Base-by-base conservation (phyloP, 1,284 basidiomycete species). In the Prillingera fragicola region DNA sequence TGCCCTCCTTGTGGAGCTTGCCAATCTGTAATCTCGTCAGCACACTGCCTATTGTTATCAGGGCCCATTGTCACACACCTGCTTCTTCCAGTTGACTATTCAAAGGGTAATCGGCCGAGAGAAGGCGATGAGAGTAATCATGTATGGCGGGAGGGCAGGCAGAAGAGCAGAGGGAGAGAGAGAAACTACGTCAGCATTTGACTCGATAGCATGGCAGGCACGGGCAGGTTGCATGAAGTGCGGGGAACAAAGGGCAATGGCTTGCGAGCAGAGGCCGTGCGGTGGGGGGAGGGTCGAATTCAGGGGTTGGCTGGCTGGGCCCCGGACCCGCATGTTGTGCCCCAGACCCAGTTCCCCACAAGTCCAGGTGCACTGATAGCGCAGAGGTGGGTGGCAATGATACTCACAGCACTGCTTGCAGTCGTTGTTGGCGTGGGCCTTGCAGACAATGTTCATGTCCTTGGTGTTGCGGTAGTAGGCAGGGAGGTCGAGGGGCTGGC, bases 81-180 rank as follows among this genome's bases (percentile, higher is more conserved):
- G 63, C 57, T 73, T 73, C 63, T 70, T 69, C 71, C 71, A 73
- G 42, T 63, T 63, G 61, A 70, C 67, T 70, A 17, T 22, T 32
- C 17, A 28, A n/a, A n/a, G n/a, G n/a, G 17, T 21, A 38, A n/a
- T 24, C 8, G 7, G 18, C 18, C 37, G 23, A 9, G 6, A 21
- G 17, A 19, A 15, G 22, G 9, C 33, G 29, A 19, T 23, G 33
- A 8, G 35, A 21, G 12, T 35, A n/a, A 19, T 12, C 6, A 8
- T 22, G 21, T n/a, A 17, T 5, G 21, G 33, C 25, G 8, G 24
- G 28, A 25, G 25, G 12, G 35, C 8, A 33, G 28, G 24, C 21
- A 27, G 34, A 21, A 24, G 21, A 15, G 15, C 24, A 33, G n/a
- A 17, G 18, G 5, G 19, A 21, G n/a, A 18, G 14, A 27, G 26